Evolutionary conservation across 164 flowering plant species (phyloP).

Genomic region (Berberis thunbergii): DNA sequence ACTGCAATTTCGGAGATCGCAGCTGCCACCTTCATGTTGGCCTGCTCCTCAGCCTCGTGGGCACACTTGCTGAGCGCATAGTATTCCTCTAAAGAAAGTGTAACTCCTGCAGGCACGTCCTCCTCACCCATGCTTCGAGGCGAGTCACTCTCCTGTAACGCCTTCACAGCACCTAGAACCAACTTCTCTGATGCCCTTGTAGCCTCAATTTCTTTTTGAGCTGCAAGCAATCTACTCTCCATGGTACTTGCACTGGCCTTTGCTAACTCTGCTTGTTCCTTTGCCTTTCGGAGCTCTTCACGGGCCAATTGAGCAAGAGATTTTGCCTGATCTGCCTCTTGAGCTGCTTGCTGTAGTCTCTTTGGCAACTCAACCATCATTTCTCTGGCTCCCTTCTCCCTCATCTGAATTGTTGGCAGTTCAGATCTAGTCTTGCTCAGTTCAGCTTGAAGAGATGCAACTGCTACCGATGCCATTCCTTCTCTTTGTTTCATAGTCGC

Average conservation of each 20-base stretch:
- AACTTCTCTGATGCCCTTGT: constrained; percentile 75
- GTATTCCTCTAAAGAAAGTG: constrained; percentile 79
- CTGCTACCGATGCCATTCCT: constrained; percentile 78
- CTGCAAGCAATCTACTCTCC: constrained; percentile 62
- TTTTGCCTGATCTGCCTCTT: constrained; percentile 70
- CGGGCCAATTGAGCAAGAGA: constrained; percentile 36
- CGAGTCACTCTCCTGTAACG: constrained; percentile 72
- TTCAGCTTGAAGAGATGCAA: constrained; percentile 82
- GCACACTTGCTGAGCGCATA: constrained; percentile 68
- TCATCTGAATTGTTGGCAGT: constrained; percentile 41
- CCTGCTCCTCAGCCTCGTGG: constrained; percentile 81
- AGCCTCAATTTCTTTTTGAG: constrained; percentile 83
- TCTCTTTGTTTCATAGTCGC: constrained; percentile 60
- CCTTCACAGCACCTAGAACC: constrained; percentile 77
- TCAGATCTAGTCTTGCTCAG: constrained; percentile 49
- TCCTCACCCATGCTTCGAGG: constrained; percentile 23
- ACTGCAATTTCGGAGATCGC: constrained; percentile 63
- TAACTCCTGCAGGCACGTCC: constrained; percentile 41
- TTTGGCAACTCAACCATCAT: constrained; percentile 69
- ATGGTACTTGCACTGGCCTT: constrained; percentile 62
- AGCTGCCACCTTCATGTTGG: constrained; percentile 51
- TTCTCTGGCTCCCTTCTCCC: constrained; percentile 67
- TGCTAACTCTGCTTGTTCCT: constrained; percentile 73
- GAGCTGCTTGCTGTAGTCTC: constrained; percentile 63
- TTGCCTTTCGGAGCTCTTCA: constrained; percentile 58